Evolutionary conservation across 108 stramenopile genomes (phyloP).

Genomic region (Aureococcus anophagefferens): DNA sequence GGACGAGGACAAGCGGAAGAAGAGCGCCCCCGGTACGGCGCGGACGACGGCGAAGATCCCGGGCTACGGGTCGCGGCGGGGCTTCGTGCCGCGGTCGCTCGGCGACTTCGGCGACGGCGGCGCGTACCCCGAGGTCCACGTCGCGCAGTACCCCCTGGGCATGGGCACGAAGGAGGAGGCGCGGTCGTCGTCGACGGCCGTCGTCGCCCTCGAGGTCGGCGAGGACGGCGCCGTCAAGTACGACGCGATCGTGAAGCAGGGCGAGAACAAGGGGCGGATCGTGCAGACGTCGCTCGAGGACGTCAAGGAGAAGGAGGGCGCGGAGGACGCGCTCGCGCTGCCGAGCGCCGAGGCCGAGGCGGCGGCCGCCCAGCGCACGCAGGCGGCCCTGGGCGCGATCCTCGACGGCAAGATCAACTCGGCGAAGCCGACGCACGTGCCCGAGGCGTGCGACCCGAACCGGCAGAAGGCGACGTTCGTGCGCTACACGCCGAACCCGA

Average conservation of each 20-base stretch:
- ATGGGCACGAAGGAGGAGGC: slow-evolving; percentile 83
- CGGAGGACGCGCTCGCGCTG: slow-evolving; percentile 64
- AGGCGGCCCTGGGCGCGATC: slow-evolving; percentile 69
- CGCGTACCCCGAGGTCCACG: slow-evolving; percentile 93
- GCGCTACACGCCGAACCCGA: slow-evolving; percentile 86
- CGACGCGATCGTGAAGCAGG: slow-evolving; percentile 88
- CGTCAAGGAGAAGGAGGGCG: slow-evolving; percentile 59
- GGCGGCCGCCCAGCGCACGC: slow-evolving; percentile 69
- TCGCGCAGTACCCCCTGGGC: slow-evolving; percentile 91
- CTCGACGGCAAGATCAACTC: slow-evolving; percentile 64
- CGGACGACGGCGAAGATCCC: slow-evolving; percentile 14
- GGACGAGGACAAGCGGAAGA: background rate
- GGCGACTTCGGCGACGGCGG: slow-evolving; percentile 86
- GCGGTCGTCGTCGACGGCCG: slow-evolving; percentile 40
- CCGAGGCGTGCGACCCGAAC: slow-evolving; percentile 56
- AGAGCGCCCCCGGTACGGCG: background rate
- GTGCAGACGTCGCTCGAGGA: slow-evolving; percentile 74
- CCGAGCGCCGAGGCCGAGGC: slow-evolving; percentile 78
- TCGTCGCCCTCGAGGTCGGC: slow-evolving; percentile 80
- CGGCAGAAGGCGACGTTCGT: slow-evolving; percentile 83
- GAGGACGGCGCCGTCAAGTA: slow-evolving; percentile 72
- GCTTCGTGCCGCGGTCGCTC: slow-evolving; percentile 78
- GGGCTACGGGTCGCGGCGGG: slow-evolving; percentile 31
- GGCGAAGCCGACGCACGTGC: slow-evolving; percentile 69
- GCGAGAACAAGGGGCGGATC: slow-evolving; percentile 74